phyloP scores from a whole-genome alignment of 2,329 filamentous ascomycete species.

The Alternaria alternata region DNA sequence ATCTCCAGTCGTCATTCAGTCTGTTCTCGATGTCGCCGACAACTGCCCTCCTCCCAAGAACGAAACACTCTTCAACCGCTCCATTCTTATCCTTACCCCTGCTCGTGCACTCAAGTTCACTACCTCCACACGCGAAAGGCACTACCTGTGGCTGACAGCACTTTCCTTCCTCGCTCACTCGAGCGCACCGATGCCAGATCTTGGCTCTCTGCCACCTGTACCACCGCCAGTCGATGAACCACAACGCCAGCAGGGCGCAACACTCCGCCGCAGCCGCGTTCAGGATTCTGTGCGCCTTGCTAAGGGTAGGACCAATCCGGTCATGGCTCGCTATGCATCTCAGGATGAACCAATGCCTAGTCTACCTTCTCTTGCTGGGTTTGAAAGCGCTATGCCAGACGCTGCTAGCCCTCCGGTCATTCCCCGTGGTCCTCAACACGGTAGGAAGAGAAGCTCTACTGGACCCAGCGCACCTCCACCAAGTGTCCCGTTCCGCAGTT shows the following conservation, averaged over 20 bases:
- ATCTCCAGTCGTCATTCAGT: conserved; percentile 83
- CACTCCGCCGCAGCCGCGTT: conserved; percentile 67
- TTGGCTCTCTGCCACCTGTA: conserved; percentile 58
- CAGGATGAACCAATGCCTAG: conserved; percentile 44
- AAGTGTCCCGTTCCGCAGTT: conserved; percentile 75
- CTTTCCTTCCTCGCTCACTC: conserved; percentile 95
- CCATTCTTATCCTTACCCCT: conserved; percentile 92
- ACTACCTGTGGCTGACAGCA: conserved; percentile 94
- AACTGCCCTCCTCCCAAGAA: conserved; percentile 85
- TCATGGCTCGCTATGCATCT: conserved; percentile 45
- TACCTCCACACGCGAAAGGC: conserved; percentile 79
- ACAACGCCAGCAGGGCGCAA: conserved; percentile 42
- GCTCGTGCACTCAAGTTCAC: conserved; percentile 96
- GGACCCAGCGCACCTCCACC: conserved; percentile 76
- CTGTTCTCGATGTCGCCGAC: conserved; percentile 95
- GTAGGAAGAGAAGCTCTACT: conserved; percentile 89
- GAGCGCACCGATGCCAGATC: conserved; percentile 78
- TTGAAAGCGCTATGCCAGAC: conserved; percentile 61
- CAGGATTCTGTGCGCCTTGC: conserved; percentile 90
- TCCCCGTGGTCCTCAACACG: conserved; percentile 74
- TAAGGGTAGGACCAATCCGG: conserved; percentile 68
- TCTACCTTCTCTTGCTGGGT: conserved; percentile 36
- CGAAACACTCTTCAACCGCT: conserved; percentile 79
- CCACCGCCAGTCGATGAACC: conserved; percentile 51
- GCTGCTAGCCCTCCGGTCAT: conserved; percentile 76